Base-by-base conservation (phyloP, 2,329 filamentous ascomycete species). In the Pyrenophora teres region DNA sequence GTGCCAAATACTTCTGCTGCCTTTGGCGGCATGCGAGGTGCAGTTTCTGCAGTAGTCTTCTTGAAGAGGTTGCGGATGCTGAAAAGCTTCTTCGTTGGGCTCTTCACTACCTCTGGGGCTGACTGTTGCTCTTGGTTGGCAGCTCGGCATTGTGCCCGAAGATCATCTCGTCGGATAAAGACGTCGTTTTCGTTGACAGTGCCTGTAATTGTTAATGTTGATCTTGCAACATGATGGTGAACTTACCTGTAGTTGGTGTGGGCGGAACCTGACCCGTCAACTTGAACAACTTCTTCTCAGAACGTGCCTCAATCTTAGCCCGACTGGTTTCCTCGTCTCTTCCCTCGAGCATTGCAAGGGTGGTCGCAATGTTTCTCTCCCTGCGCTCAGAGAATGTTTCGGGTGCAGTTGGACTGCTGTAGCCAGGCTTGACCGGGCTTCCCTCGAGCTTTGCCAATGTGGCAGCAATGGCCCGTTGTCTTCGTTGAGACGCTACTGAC, bases 41-140 rank as follows among this genome's bases (percentile, higher is more conserved):
- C 38, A 8, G 38, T 36, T 31, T 9, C 18, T 4, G 16, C 50
- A 7, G 38, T 40, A 2, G 63, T 47, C 6, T 59, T 44, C 30
- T 59, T 65, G 23, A 48, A 60, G 37, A 71, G 57, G 7, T 67
- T 68, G 4, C 70, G 52, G 27, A 57, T 65, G 12, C 73, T 72
- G 42, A 77, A 69, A 21, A 77, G 54, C 47, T 71, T 72, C 64
- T 74, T 77, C 60, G 70, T 76, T 0, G 75, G 74, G 45, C 72
- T 77, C 59, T 72, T 76, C 15, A 33, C 25, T 27, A 56, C 40
- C 18, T 60, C 50, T 23, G 21, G 15, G 9, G 59, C 52, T 27
- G 27, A 6, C 23, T 57, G 42, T 27, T 55, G 48, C 23, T 63
- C 56, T 32, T 39, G 35, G 10, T 54, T 62, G 12, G 30, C 56